These are phyloP conservation scores for Colletotrichum aenigma DNA, from an alignment of 2,329 filamentous ascomycete species.

Conservation along the genomic window DNA sequence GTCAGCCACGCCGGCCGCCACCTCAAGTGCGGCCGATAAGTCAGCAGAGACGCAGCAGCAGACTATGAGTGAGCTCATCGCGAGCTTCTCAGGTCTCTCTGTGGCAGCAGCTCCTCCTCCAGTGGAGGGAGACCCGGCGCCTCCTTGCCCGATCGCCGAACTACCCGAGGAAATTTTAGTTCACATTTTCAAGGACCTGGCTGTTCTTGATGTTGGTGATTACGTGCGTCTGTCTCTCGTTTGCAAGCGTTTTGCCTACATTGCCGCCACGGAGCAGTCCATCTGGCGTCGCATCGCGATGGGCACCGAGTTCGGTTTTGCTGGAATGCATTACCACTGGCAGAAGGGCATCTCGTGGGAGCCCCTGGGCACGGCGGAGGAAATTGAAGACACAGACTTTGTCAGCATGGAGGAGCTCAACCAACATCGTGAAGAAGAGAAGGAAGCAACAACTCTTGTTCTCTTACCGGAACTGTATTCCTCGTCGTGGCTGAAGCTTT, in stretches of 20 bases:
- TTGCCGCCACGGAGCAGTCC: conserved; percentile 81
- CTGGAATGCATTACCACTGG: conserved; percentile 82
- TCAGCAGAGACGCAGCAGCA: conserved; percentile 38
- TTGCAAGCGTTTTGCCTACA: conserved; percentile 85
- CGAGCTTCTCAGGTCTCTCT: conserved; percentile 72
- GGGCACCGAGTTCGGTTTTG: conserved; percentile 76
- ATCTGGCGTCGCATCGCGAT: conserved; percentile 84
- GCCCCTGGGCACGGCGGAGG: conserved; percentile 44
- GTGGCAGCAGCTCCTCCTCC: conserved; percentile 72
- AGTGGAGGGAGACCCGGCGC: conserved; percentile 73
- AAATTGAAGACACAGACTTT: conserved; percentile 32
- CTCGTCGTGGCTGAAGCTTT: conserved; percentile 70
- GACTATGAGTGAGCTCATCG: conserved; percentile 71
- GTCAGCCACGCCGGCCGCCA: conserved; percentile 21
- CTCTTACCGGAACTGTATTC: conserved; percentile 51
- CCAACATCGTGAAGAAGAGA: conserved; percentile 34
- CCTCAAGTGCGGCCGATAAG: conserved; percentile 23
- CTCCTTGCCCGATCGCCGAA: conserved; percentile 78
- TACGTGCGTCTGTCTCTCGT: conserved; percentile 79
- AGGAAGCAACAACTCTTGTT: conserved; percentile 39
- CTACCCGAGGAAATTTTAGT: conserved; percentile 86
- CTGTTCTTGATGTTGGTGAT: conserved; percentile 74
- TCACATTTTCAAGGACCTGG: conserved; percentile 77
- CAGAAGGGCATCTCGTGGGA: conserved; percentile 64
- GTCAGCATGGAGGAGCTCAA: conserved; percentile 41